These are phyloP conservation scores for Pogostemon cablin DNA, from an alignment of 257 asterid species.

Conservation along the genomic window DNA sequence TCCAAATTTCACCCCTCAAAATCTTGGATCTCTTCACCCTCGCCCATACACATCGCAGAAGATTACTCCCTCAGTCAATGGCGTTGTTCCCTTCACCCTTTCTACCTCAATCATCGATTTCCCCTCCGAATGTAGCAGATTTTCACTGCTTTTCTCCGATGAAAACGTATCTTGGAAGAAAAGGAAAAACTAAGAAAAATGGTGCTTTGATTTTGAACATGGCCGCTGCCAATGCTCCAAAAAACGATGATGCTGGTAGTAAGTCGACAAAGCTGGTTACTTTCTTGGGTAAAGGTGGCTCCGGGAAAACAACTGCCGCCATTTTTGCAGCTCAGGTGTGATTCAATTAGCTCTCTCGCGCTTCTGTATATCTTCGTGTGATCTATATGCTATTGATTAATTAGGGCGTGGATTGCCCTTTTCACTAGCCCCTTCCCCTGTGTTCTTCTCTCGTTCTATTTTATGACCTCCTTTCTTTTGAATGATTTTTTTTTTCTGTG, in stretches of 20 bases:
- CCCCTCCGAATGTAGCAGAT: conserved; percentile 16
- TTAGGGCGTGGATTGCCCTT: conserved; percentile 12
- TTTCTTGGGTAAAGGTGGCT: conserved; percentile 94
- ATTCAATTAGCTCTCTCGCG: background rate
- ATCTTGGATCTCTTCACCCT: conserved; percentile 21
- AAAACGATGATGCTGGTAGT: conserved; percentile 34
- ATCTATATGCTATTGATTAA: background rate
- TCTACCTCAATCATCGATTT: conserved; percentile 30
- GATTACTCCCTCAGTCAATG: conserved; percentile 35
- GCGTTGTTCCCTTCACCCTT: conserved; percentile 34
- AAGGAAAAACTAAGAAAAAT: conserved; percentile 33
- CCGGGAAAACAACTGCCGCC: conserved; percentile 91
- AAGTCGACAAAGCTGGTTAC: conserved; percentile 72
- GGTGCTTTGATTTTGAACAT: conserved; percentile 39
- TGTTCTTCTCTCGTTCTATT: background rate
- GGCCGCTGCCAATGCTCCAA: conserved; percentile 47
- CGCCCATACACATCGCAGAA: conserved; percentile 5
- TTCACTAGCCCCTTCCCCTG: background rate
- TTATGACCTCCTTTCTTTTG: background rate
- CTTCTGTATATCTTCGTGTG: background rate
- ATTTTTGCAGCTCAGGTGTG: conserved; percentile 94
- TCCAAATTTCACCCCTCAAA: conserved; percentile 1
- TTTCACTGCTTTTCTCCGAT: conserved; percentile 37
- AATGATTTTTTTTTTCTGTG: background rate
- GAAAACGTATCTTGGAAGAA: conserved; percentile 21